phyloP scores from a whole-genome alignment of 2,329 filamentous ascomycete genomes.

The Ustulina deusta region DNA sequence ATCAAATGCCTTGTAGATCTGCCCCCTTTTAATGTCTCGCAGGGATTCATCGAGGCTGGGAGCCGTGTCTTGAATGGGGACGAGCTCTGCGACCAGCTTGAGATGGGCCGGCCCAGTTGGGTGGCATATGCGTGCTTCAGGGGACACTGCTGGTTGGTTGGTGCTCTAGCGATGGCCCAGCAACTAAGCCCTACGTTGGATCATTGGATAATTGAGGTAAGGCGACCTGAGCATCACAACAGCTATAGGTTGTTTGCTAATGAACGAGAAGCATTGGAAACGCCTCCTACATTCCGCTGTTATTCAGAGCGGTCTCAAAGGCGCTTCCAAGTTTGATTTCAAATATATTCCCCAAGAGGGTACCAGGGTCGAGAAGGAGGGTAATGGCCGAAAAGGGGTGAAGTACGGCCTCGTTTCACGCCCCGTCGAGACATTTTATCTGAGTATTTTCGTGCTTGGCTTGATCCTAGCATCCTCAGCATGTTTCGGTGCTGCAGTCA shows the following conservation, averaged over 20 bases:
- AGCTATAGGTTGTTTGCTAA: background rate
- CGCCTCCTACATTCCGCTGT: slow-evolving; percentile 47
- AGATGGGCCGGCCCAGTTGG: slow-evolving; percentile 50
- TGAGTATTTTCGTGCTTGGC: slow-evolving; percentile 44
- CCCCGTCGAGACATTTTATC: slow-evolving; percentile 47
- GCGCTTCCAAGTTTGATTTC: slow-evolving; percentile 51
- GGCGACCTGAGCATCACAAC: background rate
- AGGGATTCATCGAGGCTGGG: slow-evolving; percentile 53
- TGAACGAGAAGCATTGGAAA: slow-evolving; percentile 31
- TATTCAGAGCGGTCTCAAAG: slow-evolving; percentile 49
- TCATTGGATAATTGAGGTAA: slow-evolving; percentile 43
- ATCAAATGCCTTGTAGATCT: slow-evolving; percentile 54
- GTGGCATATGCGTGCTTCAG: slow-evolving; percentile 49
- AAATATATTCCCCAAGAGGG: slow-evolving; percentile 49
- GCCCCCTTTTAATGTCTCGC: slow-evolving; percentile 53
- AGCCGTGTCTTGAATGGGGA: slow-evolving; percentile 56
- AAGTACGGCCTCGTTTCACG: slow-evolving; percentile 37
- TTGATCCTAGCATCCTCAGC: background rate
- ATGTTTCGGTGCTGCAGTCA: background rate
- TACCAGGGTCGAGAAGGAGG: slow-evolving; percentile 43
- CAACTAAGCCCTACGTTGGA: slow-evolving; percentile 46
- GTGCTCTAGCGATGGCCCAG: slow-evolving; percentile 47
- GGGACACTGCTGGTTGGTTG: slow-evolving; percentile 52
- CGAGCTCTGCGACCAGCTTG: slow-evolving; percentile 53
- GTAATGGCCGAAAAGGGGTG: slow-evolving; percentile 33